Evolutionary conservation across 2,329 filamentous ascomycete species (phyloP), one percentile per base, ranked within the genome.

Genomic region (Penicillium corylophilum): DNA sequence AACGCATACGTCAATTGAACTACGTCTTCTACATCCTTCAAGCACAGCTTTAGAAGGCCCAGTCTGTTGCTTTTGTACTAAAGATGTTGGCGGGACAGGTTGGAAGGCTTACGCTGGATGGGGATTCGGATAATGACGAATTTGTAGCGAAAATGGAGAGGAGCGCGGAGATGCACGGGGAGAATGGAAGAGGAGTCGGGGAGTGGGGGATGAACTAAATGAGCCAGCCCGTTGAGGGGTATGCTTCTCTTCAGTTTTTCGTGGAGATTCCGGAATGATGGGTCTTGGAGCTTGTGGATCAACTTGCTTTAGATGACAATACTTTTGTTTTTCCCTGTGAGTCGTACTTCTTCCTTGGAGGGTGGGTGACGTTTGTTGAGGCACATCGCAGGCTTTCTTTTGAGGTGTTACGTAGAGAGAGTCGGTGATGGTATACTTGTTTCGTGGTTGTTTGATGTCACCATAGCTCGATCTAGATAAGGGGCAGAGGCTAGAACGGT

Each of bases 371-470:
- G 4, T 33, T 31, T 5, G n/a, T 31, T 9, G 28, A 31, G 5
- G 15, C 7, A 13, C 15, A 33, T 33, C n/a, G 29, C 29, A 33
- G 13, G 29, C n/a, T n/a, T 31, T 33, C n/a, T 13, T 33, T 33
- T n/a, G n/a, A 6, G 13, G 5, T 2, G 31, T 35, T 70, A 74
- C 1, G 66, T 64, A 10, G 67, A 71, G 12, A 76, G 62, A 24
- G 23, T 24, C n/a, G n/a, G n/a, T 24, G 23, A 24, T 1, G 61
- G 33, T 7, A 56, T 62, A 12, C 72, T 68, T 16, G 68, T 72
- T 23, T 63, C 40, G 3, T 66, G 70, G 42, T 76, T 71, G 24
- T 71, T 71, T 74, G 15, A 74, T 36, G 33, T 36, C 33, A 36
- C 20, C 33, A 10, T 4, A 36, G 2, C 33, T 20, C 16, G 18